Evolutionary conservation across 495 filamentous ascomycete genomes (phyloP), one percentile per base, ranked within the genome.

Genomic region (Neurospora sp.): DNA sequence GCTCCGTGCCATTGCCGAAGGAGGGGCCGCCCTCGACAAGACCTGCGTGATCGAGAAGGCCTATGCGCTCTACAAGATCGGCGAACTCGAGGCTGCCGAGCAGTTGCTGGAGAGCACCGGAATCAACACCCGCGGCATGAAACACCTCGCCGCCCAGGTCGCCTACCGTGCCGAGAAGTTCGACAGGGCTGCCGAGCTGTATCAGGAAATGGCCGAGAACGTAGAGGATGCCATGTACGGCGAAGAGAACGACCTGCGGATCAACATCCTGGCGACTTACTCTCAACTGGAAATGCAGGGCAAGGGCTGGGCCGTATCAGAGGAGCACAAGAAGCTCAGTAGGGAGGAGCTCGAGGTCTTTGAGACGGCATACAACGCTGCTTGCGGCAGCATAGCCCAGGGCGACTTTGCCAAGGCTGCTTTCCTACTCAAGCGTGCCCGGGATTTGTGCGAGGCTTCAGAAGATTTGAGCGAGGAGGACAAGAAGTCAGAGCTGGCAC

Each of bases 351-450:
- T 97, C 65, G 93, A 98, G 78, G 90, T 90, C 4, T 99, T 98
- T 76, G 96, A 99, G 81, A 96, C 91, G 5, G 88, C 93, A 0
- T 99, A 94, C 82, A 99, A 99, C 83, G 90, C 91, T 8, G 96
- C 94, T 31, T 98, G 95, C 79, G 87, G 87, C 59, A 91, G 90
- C 78, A 92, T 98, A 78, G 93, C 93, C 10, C 86, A 90, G 73
- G 92, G 91, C 12, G 93, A 94, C 74, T 87, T 94, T 69, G 83
- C 79, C 22, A 89, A 94, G 77, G 93, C 89, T 5, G 89, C 92
- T 70, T 80, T 97, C 20, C 84, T 98, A 61, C 82, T 99, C 41
- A 94, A 92, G 82, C 88, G 93, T 70, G 92, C 96, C 10, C 91
- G 89, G 89, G 92, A 94, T 78, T 84, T 98, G 12, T 98, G 94